Base-by-base conservation (phyloP, 2,329 filamentous ascomycete species). In the Ceratocystis papillata region DNA sequence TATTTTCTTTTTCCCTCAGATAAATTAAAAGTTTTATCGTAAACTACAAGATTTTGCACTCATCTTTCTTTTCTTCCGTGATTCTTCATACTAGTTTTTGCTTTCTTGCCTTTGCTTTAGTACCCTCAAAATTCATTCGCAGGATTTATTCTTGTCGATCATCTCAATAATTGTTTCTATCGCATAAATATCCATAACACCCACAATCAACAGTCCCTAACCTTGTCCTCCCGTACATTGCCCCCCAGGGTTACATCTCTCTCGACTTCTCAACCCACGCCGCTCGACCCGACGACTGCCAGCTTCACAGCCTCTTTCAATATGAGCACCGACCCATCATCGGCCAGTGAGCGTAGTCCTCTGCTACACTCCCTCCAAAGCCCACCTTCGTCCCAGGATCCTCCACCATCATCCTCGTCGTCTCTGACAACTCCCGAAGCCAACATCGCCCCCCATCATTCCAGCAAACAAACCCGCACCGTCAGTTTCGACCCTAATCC, bases 401-500 rank as follows among this genome's bases (percentile, higher is more conserved):
- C 37, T 41, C 37, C 37, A 41, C 37, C 37, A 41, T 62, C 66
- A 10, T 48, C 66, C 7, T 62, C 66, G 5, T n/a, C 8, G 5
- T 33, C 25, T n/a, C 25, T 30, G 5, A 4, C 55, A 28, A 37
- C 20, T 15, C 25, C 55, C 55, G 55, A 17, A 5, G 28, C 28
- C 28, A 33, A 6, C 15, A 15, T 30, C 55, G 20, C 7, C 30
- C n/a, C 55, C 17, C 17, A 37, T 37, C 20, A 75, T 77, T 37
- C 63, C 17, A 67, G 3, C 10, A 79, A 77, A 68, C 77, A 80
- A 17, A 72, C 78, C 63, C 83, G 88, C 70, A 88, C 80, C 71
- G 89, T 93, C 72, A 91, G 88, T 15, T 92, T 93, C 79, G 89
- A 89, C 73, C 81, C 87, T 3, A 85, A 87, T 69, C 83, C 84